Percentiles rank a stretch among this genome's conserved stretches.
Evolutionary conservation across 192 early-diverging fungal genomes (phyloP).

Genomic region (Chytriomyces hyalinus): DNA sequence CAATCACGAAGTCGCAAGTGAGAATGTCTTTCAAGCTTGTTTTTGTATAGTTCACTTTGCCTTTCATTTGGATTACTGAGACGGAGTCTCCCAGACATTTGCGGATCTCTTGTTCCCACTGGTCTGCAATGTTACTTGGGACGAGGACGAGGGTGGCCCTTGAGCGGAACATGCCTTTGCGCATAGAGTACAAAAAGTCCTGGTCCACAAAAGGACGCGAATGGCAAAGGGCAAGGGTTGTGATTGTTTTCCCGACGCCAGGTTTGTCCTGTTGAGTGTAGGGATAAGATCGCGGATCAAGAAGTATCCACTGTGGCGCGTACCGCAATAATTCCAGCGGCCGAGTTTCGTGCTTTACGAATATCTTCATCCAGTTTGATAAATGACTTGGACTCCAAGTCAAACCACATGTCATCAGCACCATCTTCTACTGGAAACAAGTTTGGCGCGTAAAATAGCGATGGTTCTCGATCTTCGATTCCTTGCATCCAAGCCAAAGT

Average conservation of each 20-base stretch:
- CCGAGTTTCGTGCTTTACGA: not conserved
- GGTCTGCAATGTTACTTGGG: slow-evolving; percentile 7
- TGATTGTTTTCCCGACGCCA: slow-evolving; percentile 34
- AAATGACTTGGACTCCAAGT: not conserved
- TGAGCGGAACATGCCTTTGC: not conserved
- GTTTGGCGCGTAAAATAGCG: slow-evolving; percentile 20
- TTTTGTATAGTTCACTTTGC: slow-evolving; percentile 15
- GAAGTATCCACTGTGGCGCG: too few species aligned
- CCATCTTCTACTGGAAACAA: slow-evolving; percentile 3
- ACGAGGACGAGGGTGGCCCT: not conserved
- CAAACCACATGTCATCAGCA: not conserved
- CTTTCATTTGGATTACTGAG: slow-evolving; percentile 27
- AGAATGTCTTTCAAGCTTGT: slow-evolving; percentile 1
- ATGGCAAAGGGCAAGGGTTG: slow-evolving; percentile 31
- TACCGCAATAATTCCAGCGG: not conserved
- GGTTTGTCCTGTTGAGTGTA: slow-evolving; percentile 24
- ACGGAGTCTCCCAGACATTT: slow-evolving; percentile 26
- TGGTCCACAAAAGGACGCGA: slow-evolving; percentile 12
- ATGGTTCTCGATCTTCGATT: slow-evolving; percentile 15
- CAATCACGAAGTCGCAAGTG: slow-evolving; percentile 16
- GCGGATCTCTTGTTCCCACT: slow-evolving; percentile 27
- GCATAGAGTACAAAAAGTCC: not conserved
- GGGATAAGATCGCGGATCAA: too few species aligned
- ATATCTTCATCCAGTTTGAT: not conserved
- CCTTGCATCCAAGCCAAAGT: slow-evolving; percentile 31